Base-by-base conservation (phyloP, 768 basidiomycete genomes). In the Hericium erinaceus region DNA sequence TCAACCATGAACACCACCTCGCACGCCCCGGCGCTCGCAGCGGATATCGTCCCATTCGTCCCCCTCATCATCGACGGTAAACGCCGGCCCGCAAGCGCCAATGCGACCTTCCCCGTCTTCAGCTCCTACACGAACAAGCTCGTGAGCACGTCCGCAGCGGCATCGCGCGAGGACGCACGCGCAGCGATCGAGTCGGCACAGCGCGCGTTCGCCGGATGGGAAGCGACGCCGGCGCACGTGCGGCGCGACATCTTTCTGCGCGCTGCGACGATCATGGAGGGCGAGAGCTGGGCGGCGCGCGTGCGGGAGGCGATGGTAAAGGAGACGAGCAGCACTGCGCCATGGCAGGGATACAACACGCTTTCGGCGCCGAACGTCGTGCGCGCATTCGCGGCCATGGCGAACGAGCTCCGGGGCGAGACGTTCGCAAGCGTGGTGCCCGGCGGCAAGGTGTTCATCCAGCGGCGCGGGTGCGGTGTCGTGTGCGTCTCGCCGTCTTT, bases 401-500 rank as follows among this genome's bases (percentile, higher is more conserved):
- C 72, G 1, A 68, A 70, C 22, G 58, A 72, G 12, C 64, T 82
- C n/a, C 70, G 67, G 39, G 80, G 79, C 3, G 72, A 77, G 52
- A 69, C 71, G 1, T 76, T 74, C 57, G 69, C 71, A 2, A 79
- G 78, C 13, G 62, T 58, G 7, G 57, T 75, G 0, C 76, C 77
- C 2, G 80, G 79, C 3, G 73, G 69, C 2, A 69, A 71, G 41
- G 73, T 78, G 2, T 65, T 75, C 20, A 70, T 73, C 33, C 73
- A 77, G 54, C 69, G 75, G 26, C 65, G 79, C 39, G 75, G 81
- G 3, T 72, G 74, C 64, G 82, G 81, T 4, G 81, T 80, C 13
- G 67, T 79, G 81, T 80, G 56, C 48, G 75, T 71, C 28, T 5
- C n/a, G 38, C n/a, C 20, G 18, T 12, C 18, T 56, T 48, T 41